Conservation (phyloP, 2,329 filamentous ascomycete genomes). For the Xylaria sp. region DNA sequence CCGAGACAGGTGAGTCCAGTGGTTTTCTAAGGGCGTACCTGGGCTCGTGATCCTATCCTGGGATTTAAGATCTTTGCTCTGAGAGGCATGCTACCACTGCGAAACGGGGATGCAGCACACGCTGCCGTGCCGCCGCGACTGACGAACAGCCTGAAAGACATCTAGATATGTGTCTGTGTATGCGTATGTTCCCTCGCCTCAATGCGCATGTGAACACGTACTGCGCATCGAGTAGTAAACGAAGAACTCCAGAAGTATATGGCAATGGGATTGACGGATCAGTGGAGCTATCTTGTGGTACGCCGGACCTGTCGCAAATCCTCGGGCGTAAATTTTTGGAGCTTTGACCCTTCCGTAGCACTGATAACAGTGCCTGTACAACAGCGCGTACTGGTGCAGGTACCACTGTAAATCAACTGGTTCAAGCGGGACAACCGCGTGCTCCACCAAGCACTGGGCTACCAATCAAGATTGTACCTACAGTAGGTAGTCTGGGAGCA, state of each 20-base stretch:
- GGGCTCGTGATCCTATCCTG: conserved; percentile 57
- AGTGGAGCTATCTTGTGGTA: conserved; percentile 13
- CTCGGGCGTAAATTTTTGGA: conserved; percentile 31
- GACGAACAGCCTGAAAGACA: conserved; percentile 63
- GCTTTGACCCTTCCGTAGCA: conserved; percentile 8
- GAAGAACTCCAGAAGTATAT: background rate
- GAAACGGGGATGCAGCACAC: conserved; percentile 50
- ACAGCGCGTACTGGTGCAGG: too few species aligned
- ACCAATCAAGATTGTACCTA: too few species aligned
- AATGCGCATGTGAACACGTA: conserved; percentile 42
- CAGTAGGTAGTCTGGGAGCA: background rate
- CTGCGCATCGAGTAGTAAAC: conserved; percentile 43
- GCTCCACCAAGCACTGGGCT: background rate
- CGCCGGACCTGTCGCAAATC: conserved; percentile 8
- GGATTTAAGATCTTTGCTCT: conserved; percentile 74
- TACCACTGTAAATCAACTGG: too few species aligned
- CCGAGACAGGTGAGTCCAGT: background rate
- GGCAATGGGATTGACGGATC: conserved; percentile 5
- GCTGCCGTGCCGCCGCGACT: conserved; percentile 60
- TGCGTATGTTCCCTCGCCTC: conserved; percentile 34
- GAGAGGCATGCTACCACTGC: conserved; percentile 72
- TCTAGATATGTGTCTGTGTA: conserved; percentile 49
- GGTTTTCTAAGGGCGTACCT: conserved; percentile 46
- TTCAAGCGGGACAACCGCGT: too few species aligned
- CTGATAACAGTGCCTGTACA: background rate